These are phyloP conservation scores for Aegilops sharonensis DNA, from an alignment of 176 grass and related monocot species.

Conservation along the genomic window DNA sequence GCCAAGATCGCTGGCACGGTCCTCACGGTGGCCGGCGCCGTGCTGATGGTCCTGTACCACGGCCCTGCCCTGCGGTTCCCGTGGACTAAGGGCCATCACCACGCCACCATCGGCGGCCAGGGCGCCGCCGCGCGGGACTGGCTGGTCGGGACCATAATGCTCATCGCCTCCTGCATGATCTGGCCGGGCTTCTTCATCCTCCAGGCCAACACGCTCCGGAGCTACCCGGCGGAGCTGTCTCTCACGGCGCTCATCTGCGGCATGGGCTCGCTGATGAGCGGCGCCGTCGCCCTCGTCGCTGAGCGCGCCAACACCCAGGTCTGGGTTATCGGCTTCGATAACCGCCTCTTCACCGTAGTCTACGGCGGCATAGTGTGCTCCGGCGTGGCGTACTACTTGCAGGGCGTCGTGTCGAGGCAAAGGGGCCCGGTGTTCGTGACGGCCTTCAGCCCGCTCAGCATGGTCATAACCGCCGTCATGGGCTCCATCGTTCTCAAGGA, in stretches of 20 bases:
- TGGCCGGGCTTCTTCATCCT: conserved; percentile 87
- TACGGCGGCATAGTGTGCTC: conserved; percentile 87
- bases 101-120: neutral
- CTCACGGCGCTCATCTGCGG: conserved; percentile 76
- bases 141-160: conserved; percentile 64
- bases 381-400: conserved; percentile 88
- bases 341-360: conserved; percentile 69
- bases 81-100: conserved; percentile 58
- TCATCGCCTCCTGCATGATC: conserved; percentile 54
- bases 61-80: conserved; percentile 63
- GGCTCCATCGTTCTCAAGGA: conserved; percentile 83
- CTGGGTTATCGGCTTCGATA: conserved; percentile 86
- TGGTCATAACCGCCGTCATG: conserved; percentile 83
- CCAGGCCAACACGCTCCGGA: conserved; percentile 63
- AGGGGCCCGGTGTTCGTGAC: conserved; percentile 94
- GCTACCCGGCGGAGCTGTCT: conserved; percentile 75
- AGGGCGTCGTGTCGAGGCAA: conserved; percentile 68
- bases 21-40: conserved; percentile 59
- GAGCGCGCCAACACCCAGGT: conserved; percentile 54
- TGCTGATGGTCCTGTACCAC: conserved; percentile 91
- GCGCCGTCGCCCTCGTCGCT: conserved; percentile 54
- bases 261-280: conserved; percentile 60
- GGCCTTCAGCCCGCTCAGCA: conserved; percentile 94
- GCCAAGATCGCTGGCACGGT: conserved; percentile 75
- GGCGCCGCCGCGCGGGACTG: conserved; percentile 22